These are phyloP conservation scores for Picea sitchensis DNA, from an alignment of 75 land plant genomes.

Conservation along the genomic window DNA sequence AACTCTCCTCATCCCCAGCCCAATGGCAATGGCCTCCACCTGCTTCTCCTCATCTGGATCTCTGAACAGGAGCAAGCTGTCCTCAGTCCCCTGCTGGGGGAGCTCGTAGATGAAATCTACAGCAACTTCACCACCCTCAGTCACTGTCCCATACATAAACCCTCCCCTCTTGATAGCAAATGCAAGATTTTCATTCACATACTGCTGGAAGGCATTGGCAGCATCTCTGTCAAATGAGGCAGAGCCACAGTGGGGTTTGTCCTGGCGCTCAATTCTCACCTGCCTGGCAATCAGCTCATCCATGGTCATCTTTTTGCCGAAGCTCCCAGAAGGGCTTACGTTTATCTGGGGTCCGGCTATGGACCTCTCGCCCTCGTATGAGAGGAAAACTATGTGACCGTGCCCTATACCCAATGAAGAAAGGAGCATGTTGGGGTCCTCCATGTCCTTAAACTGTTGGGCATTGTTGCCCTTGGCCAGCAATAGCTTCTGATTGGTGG, in stretches of 20 bases:
- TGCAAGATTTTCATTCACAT: conserved; percentile 79
- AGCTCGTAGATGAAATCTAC: conserved; percentile 79
- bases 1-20: conserved; percentile 81
- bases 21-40: conserved; percentile 80
- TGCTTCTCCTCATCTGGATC: conserved; percentile 79
- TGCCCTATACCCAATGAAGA: conserved; percentile 57
- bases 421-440: conserved; percentile 36
- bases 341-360: conserved; percentile 25
- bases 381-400: conserved; percentile 72
- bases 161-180: conserved; percentile 87
- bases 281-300: conserved; percentile 92
- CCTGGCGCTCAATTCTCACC: conserved; percentile 85
- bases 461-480: conserved; percentile 46
- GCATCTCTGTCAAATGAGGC: conserved; percentile 88
- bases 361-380: conserved; percentile 54
- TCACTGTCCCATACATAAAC: conserved; percentile 78
- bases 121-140: conserved; percentile 40
- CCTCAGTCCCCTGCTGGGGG: conserved; percentile 90
- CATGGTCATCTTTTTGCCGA: conserved; percentile 96
- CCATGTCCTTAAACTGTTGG: conserved; percentile 41
- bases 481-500: conserved; percentile 64
- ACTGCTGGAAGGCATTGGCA: conserved; percentile 86
- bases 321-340: conserved; percentile 71
- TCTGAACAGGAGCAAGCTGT: conserved; percentile 49
- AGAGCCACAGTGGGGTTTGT: conserved; percentile 49